These are phyloP conservation scores for Albifimbria verrucaria DNA, from an alignment of 2,329 filamentous ascomycete species.

Conservation along the genomic window DNA sequence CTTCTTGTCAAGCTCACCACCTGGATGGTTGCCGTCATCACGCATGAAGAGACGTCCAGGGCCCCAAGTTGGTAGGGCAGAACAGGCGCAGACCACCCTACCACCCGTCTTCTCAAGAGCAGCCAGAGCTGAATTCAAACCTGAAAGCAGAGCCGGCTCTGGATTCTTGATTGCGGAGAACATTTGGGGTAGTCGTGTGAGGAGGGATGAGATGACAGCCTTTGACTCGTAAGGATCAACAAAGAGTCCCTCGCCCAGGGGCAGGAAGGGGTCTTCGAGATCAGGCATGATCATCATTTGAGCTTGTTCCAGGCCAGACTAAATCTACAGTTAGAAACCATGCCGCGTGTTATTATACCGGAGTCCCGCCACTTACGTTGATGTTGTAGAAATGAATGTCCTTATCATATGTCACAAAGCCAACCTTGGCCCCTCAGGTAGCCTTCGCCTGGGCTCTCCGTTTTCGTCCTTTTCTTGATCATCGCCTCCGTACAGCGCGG, in stretches of 20 bases:
- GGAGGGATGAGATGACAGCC: conserved; percentile 81
- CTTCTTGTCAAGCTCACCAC: conserved; percentile 88
- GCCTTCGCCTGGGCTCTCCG: conserved; percentile 48
- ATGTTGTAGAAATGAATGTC: conserved; percentile 98
- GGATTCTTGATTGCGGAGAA: conserved; percentile 87
- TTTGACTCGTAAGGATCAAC: conserved; percentile 92
- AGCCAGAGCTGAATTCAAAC: conserved; percentile 78
- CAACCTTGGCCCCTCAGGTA: conserved; percentile 84
- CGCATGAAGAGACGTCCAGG: conserved; percentile 81
- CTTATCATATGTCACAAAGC: conserved; percentile 94
- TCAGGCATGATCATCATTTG: conserved; percentile 99
- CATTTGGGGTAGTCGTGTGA: conserved; percentile 77
- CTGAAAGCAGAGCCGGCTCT: conserved; percentile 82
- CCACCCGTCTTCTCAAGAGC: conserved; percentile 84
- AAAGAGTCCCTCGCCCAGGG: conserved; percentile 86
- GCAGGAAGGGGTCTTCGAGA: conserved; percentile 92
- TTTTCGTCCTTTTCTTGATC: conserved; percentile 46
- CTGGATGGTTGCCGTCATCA: conserved; percentile 82
- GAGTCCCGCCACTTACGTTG: conserved; percentile 53
- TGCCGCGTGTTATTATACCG: too few relatives aligned
- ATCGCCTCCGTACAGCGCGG: conserved; percentile 75
- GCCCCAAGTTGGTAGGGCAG: conserved; percentile 87
- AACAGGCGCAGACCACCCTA: conserved; percentile 85
- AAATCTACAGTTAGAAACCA: conserved; percentile 13
- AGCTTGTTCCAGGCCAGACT: conserved; percentile 76